Percentiles rank a stretch among this genome's conserved stretches.
These are phyloP conservation scores for Alternaria arbusti DNA, from an alignment of 2,329 filamentous ascomycete genomes.

Conservation along the genomic window DNA sequence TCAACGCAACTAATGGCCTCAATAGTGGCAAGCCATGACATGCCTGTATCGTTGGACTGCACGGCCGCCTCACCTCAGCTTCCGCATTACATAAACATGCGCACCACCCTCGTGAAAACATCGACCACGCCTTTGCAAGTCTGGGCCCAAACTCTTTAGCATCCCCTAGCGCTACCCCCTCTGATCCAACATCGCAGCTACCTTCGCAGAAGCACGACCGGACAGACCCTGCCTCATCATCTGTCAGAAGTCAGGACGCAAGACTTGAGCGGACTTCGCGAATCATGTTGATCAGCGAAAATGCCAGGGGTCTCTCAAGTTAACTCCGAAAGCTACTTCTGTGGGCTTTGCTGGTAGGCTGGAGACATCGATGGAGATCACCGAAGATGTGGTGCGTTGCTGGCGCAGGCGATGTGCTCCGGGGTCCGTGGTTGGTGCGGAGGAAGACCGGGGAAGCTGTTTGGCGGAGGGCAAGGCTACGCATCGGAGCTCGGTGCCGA, in stretches of 20 bases:
- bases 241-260: neutral
- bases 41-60: neutral
- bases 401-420: neutral
- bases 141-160: neutral
- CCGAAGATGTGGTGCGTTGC: neutral
- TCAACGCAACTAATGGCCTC: neutral
- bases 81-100: neutral
- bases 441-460: neutral
- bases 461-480: neutral
- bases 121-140: neutral
- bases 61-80: neutral
- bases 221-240: neutral
- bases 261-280: neutral
- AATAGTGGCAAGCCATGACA: neutral
- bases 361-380: neutral
- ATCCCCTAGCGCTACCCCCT: neutral
- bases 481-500: neutral
- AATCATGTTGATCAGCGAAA: neutral
- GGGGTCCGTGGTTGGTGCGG: slow-evolving; percentile 8
- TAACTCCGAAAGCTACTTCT: neutral
- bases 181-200: neutral
- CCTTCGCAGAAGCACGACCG: neutral
- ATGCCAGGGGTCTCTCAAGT: neutral
- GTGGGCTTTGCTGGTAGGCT: neutral
- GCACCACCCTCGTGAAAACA: neutral